Evolutionary conservation across 78 protist genomes (phyloP), one percentile per base, ranked within the genome.

Genomic region (Cavenderia fasciculata): DNA sequence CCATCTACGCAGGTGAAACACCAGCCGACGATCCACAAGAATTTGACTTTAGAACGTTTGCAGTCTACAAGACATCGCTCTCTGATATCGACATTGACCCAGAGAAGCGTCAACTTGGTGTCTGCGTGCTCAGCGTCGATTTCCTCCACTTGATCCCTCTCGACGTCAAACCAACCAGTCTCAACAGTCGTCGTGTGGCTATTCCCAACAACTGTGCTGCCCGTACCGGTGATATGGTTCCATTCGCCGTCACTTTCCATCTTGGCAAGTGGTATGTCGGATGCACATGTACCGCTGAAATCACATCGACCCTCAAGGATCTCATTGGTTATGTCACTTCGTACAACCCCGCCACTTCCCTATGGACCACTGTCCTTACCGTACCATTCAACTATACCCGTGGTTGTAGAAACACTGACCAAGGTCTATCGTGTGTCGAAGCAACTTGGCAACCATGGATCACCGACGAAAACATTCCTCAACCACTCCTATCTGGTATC

Each of bases 381-480:
- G 41, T 77, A 0, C 87, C 87, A 63, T 63, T 59, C 49, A 77
- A 61, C 51, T 77, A 77, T 10, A 34, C 40, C 29, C 66, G 87
- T 62, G 87, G 87, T 51, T 77, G 87, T 61, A 77, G 40, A 47
- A 77, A 77, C 41, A 62, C 68, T 41, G 87, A 77, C 57, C 14
- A 66, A 0, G 19, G 38, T 19, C 29, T 40, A 11, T 44, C 34
- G 2, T 74, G 87, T 47, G 49, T 25, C 31, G 19, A 52, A 10
- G 71, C 74, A 2, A 63, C 25, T 4, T 77, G 75, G 69, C 29
- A 49, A 43, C 33, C 63, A 51, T 77, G 87, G 87, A 36, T 36
- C 2, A 51, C 49, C 38, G 49, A 62, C 1, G 74, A 63, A 49
- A 57, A n/a, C 25, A 33, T 31, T 38, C 69, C 87, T 33, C 87